Evolutionary conservation across 192 early-diverging fungal species (phyloP), one percentile per base, ranked within the genome.

Genomic region (Podila clonocystis): DNA sequence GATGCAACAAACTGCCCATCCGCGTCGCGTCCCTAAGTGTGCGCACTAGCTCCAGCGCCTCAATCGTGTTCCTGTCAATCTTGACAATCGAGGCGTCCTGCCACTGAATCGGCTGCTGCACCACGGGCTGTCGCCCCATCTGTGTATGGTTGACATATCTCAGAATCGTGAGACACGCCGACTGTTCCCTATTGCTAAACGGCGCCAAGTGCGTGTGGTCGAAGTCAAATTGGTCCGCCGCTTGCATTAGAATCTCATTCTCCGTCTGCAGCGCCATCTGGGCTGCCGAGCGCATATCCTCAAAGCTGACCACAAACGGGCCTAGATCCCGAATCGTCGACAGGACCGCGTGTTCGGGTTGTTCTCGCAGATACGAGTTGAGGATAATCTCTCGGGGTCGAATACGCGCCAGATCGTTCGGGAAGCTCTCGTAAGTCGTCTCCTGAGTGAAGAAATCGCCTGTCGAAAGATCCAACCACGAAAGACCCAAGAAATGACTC

Each of bases 401-500:
- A 60, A 99, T 96, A 58, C 95, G 91, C 8, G 91, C 88, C 34
- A 99, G 52, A 67, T 96, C 93, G 9, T 91, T 86, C 9, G 80
- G 68, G 19, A 99, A 86, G 0, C 71, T 67, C 0, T 70, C 70
- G 6, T 84, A 50, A 0, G 72, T 82, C 3, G 90, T 87, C 11
- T 87, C 72, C 70, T 91, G 85, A 13, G 94, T 88, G 68, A 91
- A 87, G 62, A 97, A 97, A 45, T 96, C 95, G 22, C 97, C 97
- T 0, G 95, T 96, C 0, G 94, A 93, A 45, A 99, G 72, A 86
- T 99, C 97, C 4, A 94, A 75, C 97, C 97, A 99, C 0, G 97
- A 89, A 29, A 99, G 78, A 3, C 94, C 93, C 26, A 94, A 61
- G 2, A 34, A 45, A 29, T 70, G 38, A 48, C 65, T 63, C 22